Evolutionary conservation across 2,329 filamentous ascomycete genomes (phyloP), one percentile per base, ranked within the genome.

Genomic region (Didymella pinodella): DNA sequence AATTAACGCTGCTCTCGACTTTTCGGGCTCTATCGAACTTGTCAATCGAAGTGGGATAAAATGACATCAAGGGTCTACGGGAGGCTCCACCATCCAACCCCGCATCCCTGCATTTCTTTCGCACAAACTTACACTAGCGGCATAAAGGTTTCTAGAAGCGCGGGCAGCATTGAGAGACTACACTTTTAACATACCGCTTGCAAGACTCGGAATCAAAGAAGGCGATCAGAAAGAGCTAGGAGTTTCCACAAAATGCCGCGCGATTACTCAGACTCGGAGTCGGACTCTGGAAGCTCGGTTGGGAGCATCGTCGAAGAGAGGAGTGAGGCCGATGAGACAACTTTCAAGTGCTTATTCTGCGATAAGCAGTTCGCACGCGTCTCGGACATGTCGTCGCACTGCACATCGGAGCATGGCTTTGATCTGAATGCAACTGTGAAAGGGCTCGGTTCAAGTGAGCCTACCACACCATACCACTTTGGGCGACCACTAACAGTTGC

Each of bases 261-360:
- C 62, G 64, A 61, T 28, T 68, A 69, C 29, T 74, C 72, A 28
- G 70, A 69, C 34, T 74, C 72, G 10, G 72, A 74, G 40, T 63
- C 64, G 7, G 72, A 74, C 34, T 63, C 64, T 3, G 71, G 68
- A 32, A 75, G 72, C 67, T 76, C 73, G 4, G 67, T 67, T 1
- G 73, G 73, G 43, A 71, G 68, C 64, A 75, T 76, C 31, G 58
- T 74, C 40, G 73, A 76, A 50, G 73, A 75, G 43, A 66, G 62
- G 53, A 75, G 72, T 62, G 73, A 76, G 63, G 69, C 72, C 12
- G 73, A 76, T 61, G 72, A 69, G 40, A 72, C 71, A 26, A 70
- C 58, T 7, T 76, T 76, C 70, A 74, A 75, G 57, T 75, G 73
- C 51, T 62, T 76, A 32, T 76, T 76, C 52, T 76, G 72, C 59